Base-by-base conservation (phyloP, 352 stramenopile species). In the Phytophthora niederhauseri region DNA sequence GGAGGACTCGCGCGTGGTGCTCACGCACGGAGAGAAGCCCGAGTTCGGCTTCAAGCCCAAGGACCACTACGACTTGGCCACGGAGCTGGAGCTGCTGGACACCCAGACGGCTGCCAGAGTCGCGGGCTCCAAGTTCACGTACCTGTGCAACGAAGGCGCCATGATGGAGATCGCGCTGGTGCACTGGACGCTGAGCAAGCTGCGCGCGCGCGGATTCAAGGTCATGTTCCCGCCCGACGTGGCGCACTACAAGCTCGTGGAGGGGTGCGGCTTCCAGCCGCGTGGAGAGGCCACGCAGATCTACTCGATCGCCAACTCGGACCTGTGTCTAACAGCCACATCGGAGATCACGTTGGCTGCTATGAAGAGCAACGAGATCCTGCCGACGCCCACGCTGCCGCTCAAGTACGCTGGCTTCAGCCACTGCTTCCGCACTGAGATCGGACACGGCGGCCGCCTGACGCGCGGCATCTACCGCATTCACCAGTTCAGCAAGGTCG, bases 401-500 rank as follows among this genome's bases (percentile, higher is more conserved):
- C 57, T 95, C 17, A 87, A 90, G 66, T 82, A 90, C 54, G 90
- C 88, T 17, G 90, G 83, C 45, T 94, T 97, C 24, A 92, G 84
- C 38, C 89, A 96, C 72, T 97, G 91, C 61, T 97, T 97, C 75
- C 86, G 91, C 46, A 94, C 86, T 6, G 91, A 97, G 64, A 93
- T 90, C 52, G 91, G 91, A 15, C 83, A 91, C 60, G 84, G 85
- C 31, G 91, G 91, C 11, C 83, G 81, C 20, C 73, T 76, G n/a
- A 90, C 78, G 20, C 80, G 85, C 20, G 91, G 91, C 3, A 87
- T 97, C 45, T 97, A 96, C 66, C 89, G 91, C 28, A 91, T 97
- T 66, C 91, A 97, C 72, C 91, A 97, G 70, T 97, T 97, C 64
- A 91, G 73, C 69, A 97, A 97, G 59, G 89, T 96, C 17, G 90